Evolutionary conservation across 2,329 filamentous ascomycete genomes (phyloP).

Genomic region (Fusarium avenaceum): DNA sequence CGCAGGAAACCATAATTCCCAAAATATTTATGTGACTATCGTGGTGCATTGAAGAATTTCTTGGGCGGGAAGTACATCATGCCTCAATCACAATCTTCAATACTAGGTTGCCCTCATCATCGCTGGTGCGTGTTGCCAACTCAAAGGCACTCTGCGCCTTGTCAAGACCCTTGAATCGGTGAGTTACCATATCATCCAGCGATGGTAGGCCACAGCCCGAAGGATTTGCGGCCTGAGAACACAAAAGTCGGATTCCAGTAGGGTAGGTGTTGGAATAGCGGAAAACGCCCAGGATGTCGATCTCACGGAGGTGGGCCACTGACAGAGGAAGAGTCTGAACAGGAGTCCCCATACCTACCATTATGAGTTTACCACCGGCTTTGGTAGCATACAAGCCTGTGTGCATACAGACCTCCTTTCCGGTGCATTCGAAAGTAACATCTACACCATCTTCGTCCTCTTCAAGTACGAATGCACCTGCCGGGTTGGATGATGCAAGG

Average conservation of each 20-base stretch:
- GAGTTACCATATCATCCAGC: slow-evolving; percentile 79
- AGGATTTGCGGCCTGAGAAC: slow-evolving; percentile 58
- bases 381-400: slow-evolving; percentile 79
- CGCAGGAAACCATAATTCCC: background rate
- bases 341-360: slow-evolving; percentile 85
- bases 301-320: slow-evolving; percentile 78
- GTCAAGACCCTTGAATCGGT: slow-evolving; percentile 75
- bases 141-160: slow-evolving; percentile 75
- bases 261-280: slow-evolving; percentile 82
- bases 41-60: slow-evolving; percentile 20
- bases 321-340: slow-evolving; percentile 81
- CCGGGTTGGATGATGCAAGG: slow-evolving; percentile 56
- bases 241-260: slow-evolving; percentile 74
- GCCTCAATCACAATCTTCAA: slow-evolving; percentile 78
- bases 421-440: slow-evolving; percentile 81
- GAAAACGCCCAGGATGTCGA: slow-evolving; percentile 84
- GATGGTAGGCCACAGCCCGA: slow-evolving; percentile 67
- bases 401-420: slow-evolving; percentile 81
- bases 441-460: slow-evolving; percentile 78
- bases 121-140: slow-evolving; percentile 76
- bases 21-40: slow-evolving; percentile 42
- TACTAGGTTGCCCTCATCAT: slow-evolving; percentile 76
- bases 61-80: slow-evolving; percentile 47
- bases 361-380: slow-evolving; percentile 78
- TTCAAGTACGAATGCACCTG: slow-evolving; percentile 52